Evolutionary conservation across 1,284 basidiomycete genomes (phyloP), one percentile per base, ranked within the genome.

Genomic region (Puccinia novopanici): DNA sequence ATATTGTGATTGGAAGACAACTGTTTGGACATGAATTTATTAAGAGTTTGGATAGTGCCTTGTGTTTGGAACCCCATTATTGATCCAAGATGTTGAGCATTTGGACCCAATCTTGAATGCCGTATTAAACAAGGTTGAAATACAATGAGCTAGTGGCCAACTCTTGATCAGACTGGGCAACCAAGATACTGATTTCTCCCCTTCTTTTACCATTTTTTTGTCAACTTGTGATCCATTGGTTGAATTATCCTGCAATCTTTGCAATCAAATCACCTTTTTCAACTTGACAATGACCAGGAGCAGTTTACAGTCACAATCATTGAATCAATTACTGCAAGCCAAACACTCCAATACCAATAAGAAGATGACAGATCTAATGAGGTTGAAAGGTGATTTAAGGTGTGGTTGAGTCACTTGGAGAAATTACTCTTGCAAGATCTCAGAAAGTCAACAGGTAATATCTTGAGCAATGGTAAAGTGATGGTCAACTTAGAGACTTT

Each of bases 261-360:
- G 96, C 89, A 97, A 94, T 88, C 91, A 97, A 81, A 97, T 99
- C 52, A 97, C 96, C 0, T 98, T 99, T 85, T 96, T 99, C 88
- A 99, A 99, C 88, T 99, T 99, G 87, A 99, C 96, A 22, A 99
- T 99, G 94, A 99, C 97, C 0, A 90, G 95, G 81, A 94, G 94
- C 86, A 98, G 95, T 89, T 89, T 99, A n/a, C n/a, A 99, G 86
- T 98, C 94, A 82, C 97, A 99, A 86, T 97, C 95, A 0, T 89
- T 99, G 71, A 95, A 98, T 85, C 95, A 98, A 86, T 94, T 99
- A 1, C 90, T 99, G 82, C 96, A 96, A 85, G 93, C 94, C 63
- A 97, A 99, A 86, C 90, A 96, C 17, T 95, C 98, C 0, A 96
- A 98, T 84, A 95, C 95, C 0, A 96, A 99, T 86, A 90, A 92